Base-by-base conservation (phyloP, 2,329 filamentous ascomycete genomes). In the Aspergillus bombycis region DNA sequence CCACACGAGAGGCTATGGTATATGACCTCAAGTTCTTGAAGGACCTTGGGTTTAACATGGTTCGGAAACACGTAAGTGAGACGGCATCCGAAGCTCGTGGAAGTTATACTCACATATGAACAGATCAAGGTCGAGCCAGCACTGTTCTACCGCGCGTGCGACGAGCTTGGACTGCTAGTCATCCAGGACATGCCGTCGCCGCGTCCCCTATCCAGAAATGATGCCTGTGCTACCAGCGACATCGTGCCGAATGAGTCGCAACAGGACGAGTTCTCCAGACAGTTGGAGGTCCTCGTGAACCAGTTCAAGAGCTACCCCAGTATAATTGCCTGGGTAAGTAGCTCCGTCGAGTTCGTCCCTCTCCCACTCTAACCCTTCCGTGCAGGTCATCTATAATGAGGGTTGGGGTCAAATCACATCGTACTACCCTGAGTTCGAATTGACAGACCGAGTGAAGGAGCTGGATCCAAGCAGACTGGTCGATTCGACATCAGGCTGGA, bases 151-250 rank as follows among this genome's bases (percentile, higher is more conserved):
- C 83, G 84, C 21, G 88, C 89, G 5, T 89, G 87, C 62, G 89
- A 92, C 57, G 81, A 87, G 64, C 74, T 91, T 1, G 89, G 89
- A 1, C 74, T 91, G 19, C 74, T 91, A 30, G 82, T 92, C 7
- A 87, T 91, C 54, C 89, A 91, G 71, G 90, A 92, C 65, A 92
- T 92, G 89, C 89, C 89, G 0, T 84, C 88, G 2, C 76, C 91
- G 61, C 76, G 77, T 16, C 72, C 80, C 48, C 23, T 72, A 28
- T 36, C 80, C 84, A 46, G 75, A 19, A 45, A 48, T 14, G n/a
- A 60, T 2, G 45, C 67, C 43, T 62, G 67, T 63, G 73, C 68
- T 7, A 57, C 34, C 4, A 57, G 48, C 12, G 67, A 64, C 7
- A 70, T 76, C 12, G 62, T 80, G 9, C 80, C 81, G 0, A 68